phyloP scores from a whole-genome alignment of 1,284 basidiomycete species.

The Cutaneotrichosporon mucoides region DNA sequence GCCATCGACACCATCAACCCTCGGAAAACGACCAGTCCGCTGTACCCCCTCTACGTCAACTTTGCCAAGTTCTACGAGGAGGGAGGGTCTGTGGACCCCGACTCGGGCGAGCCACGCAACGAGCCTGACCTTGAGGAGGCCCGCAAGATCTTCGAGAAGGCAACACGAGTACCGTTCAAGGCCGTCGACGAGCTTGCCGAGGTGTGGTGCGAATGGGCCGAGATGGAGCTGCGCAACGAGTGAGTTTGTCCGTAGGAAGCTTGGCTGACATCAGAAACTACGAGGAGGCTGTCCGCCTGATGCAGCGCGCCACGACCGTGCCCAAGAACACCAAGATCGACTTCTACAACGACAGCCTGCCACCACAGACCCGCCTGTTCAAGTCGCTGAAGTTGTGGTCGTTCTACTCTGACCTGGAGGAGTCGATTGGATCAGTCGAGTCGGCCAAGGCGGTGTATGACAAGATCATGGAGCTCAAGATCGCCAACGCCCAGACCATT shows the following conservation, averaged over 20 bases:
- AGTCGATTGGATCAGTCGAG: constrained; percentile 91
- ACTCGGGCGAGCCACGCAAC: constrained; percentile 58
- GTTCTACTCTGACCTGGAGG: constrained; percentile 95
- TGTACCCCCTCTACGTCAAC: constrained; percentile 87
- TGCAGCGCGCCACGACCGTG: constrained; percentile 90
- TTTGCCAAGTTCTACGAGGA: constrained; percentile 98
- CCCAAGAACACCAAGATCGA: constrained; percentile 86
- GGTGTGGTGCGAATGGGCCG: constrained; percentile 99
- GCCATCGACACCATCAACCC: constrained; percentile 87
- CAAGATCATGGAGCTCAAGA: constrained; percentile 92
- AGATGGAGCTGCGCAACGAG: constrained; percentile 96
- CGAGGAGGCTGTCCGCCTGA: constrained; percentile 86
- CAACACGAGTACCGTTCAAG: constrained; percentile 84
- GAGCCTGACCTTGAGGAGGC: constrained; percentile 80
- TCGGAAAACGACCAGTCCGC: constrained; percentile 83
- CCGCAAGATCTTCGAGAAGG: constrained; percentile 88
- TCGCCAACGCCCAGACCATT: constrained; percentile 97
- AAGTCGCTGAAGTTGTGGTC: constrained; percentile 99
- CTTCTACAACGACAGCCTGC: constrained; percentile 87
- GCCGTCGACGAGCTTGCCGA: constrained; percentile 97
- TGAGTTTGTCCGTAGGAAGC: constrained; percentile 51
- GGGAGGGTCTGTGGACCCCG: constrained; percentile 62
- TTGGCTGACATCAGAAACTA: constrained; percentile 67
- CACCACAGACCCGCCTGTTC: constrained; percentile 87
- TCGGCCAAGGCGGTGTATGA: constrained; percentile 91